A percentile compares a stretch with the other conserved stretches of the same genome.
Conservation (phyloP, 2,329 filamentous ascomycete genomes). For the Ophiostoma australiae region DNA sequence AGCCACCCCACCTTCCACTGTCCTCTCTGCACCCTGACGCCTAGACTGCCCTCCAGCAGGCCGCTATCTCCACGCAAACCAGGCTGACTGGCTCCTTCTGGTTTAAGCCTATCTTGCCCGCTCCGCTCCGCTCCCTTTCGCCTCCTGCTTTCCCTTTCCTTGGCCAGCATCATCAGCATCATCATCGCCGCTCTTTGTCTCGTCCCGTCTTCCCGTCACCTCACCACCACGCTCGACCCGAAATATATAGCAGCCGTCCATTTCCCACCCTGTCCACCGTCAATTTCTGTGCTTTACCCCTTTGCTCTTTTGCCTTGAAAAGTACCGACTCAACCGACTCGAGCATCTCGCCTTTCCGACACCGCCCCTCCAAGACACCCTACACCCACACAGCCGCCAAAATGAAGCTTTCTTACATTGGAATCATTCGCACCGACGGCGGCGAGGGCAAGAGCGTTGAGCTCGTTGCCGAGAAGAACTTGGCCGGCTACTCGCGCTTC, state of each 20-base stretch:
- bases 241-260: neutral
- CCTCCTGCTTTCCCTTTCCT: neutral
- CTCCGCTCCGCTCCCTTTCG: neutral
- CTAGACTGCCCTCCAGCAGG: neutral
- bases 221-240: neutral
- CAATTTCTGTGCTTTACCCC: neutral
- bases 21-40: neutral
- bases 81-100: neutral
- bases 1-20: neutral
- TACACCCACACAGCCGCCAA: neutral
- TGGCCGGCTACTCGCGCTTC: slow-evolving; percentile 75
- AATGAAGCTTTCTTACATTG: neutral
- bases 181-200: neutral
- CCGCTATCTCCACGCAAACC: neutral
- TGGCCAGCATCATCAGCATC: slow-evolving; percentile 9
- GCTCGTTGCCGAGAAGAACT: slow-evolving; percentile 60
- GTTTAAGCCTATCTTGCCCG: slow-evolving; percentile 7
- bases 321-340: neutral
- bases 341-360: neutral
- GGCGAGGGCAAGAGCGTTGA: slow-evolving; percentile 22
- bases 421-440: slow-evolving; percentile 38
- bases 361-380: slow-evolving; percentile 3
- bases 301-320: neutral
- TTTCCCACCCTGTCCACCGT: neutral
- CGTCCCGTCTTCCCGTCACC: neutral